Evolutionary conservation across 176 grass and related monocot genomes (phyloP).

Genomic region (Oryza meyeriana): DNA sequence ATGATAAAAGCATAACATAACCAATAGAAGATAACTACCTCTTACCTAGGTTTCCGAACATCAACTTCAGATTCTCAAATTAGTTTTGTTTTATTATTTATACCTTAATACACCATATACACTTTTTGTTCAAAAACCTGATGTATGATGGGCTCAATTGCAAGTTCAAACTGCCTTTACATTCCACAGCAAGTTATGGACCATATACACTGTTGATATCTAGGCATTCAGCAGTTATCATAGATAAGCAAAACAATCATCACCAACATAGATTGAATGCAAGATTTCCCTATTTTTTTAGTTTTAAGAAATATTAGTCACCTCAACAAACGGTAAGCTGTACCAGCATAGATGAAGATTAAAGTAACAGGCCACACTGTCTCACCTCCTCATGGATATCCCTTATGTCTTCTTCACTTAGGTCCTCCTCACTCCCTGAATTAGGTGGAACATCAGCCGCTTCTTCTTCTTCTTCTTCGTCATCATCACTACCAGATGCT

Average conservation of each 20-base stretch:
- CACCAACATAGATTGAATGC: background rate
- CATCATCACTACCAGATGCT: conserved; percentile 68
- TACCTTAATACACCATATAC: background rate
- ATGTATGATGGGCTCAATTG: background rate
- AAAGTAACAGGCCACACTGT: background rate
- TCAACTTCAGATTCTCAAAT: background rate
- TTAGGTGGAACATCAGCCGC: conserved; percentile 53
- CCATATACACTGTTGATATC: background rate
- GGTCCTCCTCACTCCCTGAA: conserved; percentile 69
- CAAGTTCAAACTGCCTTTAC: background rate
- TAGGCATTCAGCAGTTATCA: background rate
- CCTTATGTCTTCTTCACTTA: conserved; percentile 57
- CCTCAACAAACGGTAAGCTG: background rate
- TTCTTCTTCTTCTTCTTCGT: conserved; percentile 51
- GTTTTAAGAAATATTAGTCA: background rate
- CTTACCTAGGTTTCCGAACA: background rate
- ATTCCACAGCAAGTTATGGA: background rate
- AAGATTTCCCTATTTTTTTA: background rate
- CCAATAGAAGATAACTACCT: background rate
- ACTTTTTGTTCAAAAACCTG: background rate
- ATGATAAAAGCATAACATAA: background rate
- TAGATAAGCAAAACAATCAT: background rate
- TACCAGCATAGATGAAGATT: background rate
- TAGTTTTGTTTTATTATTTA: background rate
- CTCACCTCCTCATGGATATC: conserved; percentile 75